Conservation (phyloP, 2,329 filamentous ascomycete species). For the Phialophora expanda region DNA sequence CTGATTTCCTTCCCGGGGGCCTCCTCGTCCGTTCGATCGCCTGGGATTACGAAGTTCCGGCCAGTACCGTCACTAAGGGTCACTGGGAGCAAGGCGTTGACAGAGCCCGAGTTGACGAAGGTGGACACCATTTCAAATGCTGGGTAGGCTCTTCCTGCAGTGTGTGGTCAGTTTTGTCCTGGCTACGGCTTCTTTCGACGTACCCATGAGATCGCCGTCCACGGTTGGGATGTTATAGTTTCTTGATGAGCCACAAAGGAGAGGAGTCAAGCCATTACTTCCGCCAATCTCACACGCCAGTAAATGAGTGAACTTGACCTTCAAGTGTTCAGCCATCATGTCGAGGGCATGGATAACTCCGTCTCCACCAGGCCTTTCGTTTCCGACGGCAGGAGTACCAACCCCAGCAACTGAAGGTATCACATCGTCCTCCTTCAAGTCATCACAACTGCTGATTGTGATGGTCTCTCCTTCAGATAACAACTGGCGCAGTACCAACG, state of each 20-base stretch:
- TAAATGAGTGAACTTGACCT: slow-evolving; percentile 59
- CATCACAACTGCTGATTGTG: slow-evolving; percentile 50
- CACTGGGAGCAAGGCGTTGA: slow-evolving; percentile 25
- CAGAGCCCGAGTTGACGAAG: slow-evolving; percentile 47
- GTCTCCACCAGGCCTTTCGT: slow-evolving; percentile 43
- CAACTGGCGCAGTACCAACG: slow-evolving; percentile 50
- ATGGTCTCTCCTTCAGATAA: slow-evolving; percentile 49
- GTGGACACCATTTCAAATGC: slow-evolving; percentile 52
- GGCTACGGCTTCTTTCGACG: not conserved
- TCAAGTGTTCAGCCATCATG: slow-evolving; percentile 59
- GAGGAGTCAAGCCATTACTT: slow-evolving; percentile 65
- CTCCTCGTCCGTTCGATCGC: slow-evolving; percentile 48
- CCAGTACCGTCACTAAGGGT: slow-evolving; percentile 33
- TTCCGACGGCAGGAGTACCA: slow-evolving; percentile 39
- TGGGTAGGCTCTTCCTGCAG: slow-evolving; percentile 51
- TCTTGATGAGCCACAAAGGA: slow-evolving; percentile 59
- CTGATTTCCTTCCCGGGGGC: slow-evolving; percentile 45
- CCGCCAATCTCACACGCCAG: slow-evolving; percentile 70
- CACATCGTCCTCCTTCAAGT: slow-evolving; percentile 52
- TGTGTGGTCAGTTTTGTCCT: slow-evolving; percentile 16
- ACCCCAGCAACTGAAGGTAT: slow-evolving; percentile 45
- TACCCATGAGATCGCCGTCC: slow-evolving; percentile 54
- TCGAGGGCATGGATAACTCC: slow-evolving; percentile 60
- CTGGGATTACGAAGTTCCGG: slow-evolving; percentile 54
- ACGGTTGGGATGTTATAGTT: slow-evolving; percentile 47